These are phyloP conservation scores for Monosporascus sp. DNA, from an alignment of 2,329 filamentous ascomycete species.

Conservation along the genomic window DNA sequence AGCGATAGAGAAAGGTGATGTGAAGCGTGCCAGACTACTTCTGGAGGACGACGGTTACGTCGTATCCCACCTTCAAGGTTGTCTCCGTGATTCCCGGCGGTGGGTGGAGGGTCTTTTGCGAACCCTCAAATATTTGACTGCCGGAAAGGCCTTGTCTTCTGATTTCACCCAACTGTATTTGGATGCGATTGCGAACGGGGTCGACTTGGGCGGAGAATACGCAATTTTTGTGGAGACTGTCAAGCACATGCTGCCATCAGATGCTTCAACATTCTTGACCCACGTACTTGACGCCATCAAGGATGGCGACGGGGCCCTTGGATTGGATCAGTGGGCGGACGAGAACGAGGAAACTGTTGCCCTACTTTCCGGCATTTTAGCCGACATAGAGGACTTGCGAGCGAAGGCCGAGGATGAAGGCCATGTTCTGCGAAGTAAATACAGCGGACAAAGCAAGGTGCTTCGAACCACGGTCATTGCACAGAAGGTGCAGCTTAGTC, in stretches of 20 bases:
- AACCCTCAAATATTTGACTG: constrained; percentile 40
- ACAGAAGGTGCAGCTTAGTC: constrained; percentile 75
- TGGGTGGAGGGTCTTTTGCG: constrained; percentile 40
- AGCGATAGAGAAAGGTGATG: constrained; percentile 36
- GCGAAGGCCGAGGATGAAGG: constrained; percentile 37
- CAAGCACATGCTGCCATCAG: constrained; percentile 53
- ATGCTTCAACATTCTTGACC: constrained; percentile 36
- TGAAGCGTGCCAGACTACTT: constrained; percentile 42
- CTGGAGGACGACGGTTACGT: constrained; percentile 57
- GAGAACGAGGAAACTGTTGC: constrained; percentile 26
- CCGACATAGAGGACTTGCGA: constrained; percentile 41
- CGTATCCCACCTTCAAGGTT: constrained; percentile 30
- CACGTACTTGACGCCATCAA: constrained; percentile 33
- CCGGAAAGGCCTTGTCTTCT: constrained; percentile 20
- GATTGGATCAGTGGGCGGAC: constrained; percentile 27
- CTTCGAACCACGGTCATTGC: constrained; percentile 73
- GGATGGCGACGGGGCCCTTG: constrained; percentile 32
- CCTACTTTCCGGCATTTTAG: constrained; percentile 35
- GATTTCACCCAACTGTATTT: constrained; percentile 56
- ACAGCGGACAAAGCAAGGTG: constrained; percentile 65
- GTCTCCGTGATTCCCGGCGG: constrained; percentile 27
- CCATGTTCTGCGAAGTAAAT: constrained; percentile 62
- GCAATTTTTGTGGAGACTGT: constrained; percentile 52
- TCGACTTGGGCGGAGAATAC: constrained; percentile 43
- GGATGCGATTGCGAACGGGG: constrained; percentile 51